Base-by-base conservation (phyloP, 495 filamentous ascomycete species). In the Aspergillus kassunensis region DNA sequence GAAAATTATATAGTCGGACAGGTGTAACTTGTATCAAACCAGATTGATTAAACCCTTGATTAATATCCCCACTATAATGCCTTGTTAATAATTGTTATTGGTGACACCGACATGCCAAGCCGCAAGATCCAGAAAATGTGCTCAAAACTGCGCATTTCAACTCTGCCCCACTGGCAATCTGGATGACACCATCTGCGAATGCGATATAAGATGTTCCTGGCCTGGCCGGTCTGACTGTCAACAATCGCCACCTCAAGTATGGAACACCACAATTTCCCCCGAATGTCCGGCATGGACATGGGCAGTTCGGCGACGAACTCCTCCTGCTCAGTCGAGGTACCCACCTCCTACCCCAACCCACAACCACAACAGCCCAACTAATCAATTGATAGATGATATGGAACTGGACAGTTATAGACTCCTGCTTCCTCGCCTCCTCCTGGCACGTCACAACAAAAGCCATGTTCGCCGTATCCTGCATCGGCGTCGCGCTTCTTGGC, bases 401-500 rank as follows among this genome's bases (percentile, higher is more conserved):
- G 80, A 87, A 89, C 60, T 88, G 84, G 80, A 66, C 84, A 49
- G 83, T 78, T 0, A 67, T 85, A 45, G 77, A 87, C 64, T 62
- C 80, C 0, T 89, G 83, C 61, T 88, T 89, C 62, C 69, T 89
- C 39, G 73, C 82, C 1, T 55, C 63, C 1, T 65, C 70, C 19
- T 89, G 84, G 85, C 80, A 82, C 47, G 72, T 87, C 54, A 78
- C 68, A 5, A 81, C 79, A 8, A 56, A 57, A 4, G 80, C 72
- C 51, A 79, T 77, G 62, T 87, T 89, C 48, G 82, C 80, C 21
- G 83, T 77, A 4, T 78, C 79, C 21, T 88, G 85, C 59, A 83
- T 89, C 55, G 83, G 84, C 34, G 79, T 85, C 19, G 69, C 83
- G 36, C 64, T 79, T 6, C 76, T 88, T 20, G 82, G 84, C 33